phyloP scores from a whole-genome alignment of 352 stramenopile species.

The Phytophthora cactorum region DNA sequence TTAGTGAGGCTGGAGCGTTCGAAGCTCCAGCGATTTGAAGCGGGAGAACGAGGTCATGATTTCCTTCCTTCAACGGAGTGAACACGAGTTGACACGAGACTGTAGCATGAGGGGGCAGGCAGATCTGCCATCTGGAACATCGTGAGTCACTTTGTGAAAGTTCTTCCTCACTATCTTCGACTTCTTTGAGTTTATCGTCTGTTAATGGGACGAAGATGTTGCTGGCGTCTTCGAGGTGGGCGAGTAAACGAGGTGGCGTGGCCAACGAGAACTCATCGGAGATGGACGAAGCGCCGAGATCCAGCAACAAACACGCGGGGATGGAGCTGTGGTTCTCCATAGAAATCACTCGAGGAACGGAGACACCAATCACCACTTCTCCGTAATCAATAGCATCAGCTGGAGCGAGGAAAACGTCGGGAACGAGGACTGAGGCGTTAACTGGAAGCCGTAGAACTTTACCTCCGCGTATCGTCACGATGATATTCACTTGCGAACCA shows the following conservation, averaged over 20 bases:
- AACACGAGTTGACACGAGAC: slow-evolving; percentile 83
- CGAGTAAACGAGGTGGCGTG: slow-evolving; percentile 55
- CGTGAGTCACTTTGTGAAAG: slow-evolving; percentile 18
- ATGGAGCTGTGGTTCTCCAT: slow-evolving; percentile 87
- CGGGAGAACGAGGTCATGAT: slow-evolving; percentile 70
- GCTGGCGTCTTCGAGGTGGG: slow-evolving; percentile 75
- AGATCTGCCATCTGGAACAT: slow-evolving; percentile 76
- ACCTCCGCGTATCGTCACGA: slow-evolving; percentile 64
- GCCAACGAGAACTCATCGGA: slow-evolving; percentile 73
- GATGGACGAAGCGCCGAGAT: slow-evolving; percentile 52
- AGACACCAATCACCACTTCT: slow-evolving; percentile 81
- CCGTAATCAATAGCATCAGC: slow-evolving; percentile 69
- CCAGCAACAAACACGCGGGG: slow-evolving; percentile 75
- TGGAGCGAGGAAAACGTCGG: slow-evolving; percentile 72
- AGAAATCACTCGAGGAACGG: slow-evolving; percentile 60
- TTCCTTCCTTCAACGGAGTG: slow-evolving; percentile 48
- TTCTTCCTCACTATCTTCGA: slow-evolving; percentile 2
- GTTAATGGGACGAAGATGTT: slow-evolving; percentile 78
- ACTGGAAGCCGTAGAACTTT: slow-evolving; percentile 75
- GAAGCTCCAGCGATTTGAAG: slow-evolving; percentile 70
- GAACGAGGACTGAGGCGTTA: slow-evolving; percentile 70
- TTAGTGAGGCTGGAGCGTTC: slow-evolving; percentile 37
- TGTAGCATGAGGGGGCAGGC: slow-evolving; percentile 67
- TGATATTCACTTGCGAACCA: slow-evolving; percentile 40
- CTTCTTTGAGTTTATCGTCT: slow-evolving; percentile 17